Evolutionary conservation across 306 rosid genomes (phyloP), one percentile per base, ranked within the genome.

Genomic region (Styphnolobium japonicum): DNA sequence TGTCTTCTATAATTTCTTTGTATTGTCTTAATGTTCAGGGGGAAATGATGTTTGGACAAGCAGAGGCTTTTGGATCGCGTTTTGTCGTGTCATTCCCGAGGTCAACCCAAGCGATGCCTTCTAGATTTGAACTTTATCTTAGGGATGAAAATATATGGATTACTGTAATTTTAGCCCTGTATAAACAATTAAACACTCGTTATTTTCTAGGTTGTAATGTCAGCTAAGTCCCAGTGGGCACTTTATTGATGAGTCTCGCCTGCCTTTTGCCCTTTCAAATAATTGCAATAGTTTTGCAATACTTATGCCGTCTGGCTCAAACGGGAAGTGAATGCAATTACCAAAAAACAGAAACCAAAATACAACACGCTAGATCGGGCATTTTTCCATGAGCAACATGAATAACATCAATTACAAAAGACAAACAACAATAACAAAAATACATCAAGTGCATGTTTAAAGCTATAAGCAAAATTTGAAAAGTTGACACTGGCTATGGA

Each of bases 31-130:
- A 67, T 45, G 62, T 75, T 34, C 84, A 87, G 91, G 52, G 89
- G 88, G 27, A 87, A 87, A 75, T 86, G 81, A 89, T 62, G 79
- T 10, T 45, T 36, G 46, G 46, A 14, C 19, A 37, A 40, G 72
- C 55, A 66, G 36, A 1, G 34, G 53, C 42, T 60, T 31, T 60
- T 14, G 39, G 16, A 2, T 56, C 34, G 4, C 14, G 23, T 23
- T 22, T 10, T 11, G n/a, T 3, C 16, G 63, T 11, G 34, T 56
- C 63, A 8, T 22, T 56, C 23, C 14, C 33, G 15, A 0, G 33
- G n/a, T 10, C 23, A 22, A 10, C 7, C 34, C 3, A 23, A 10
- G 5, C 15, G 62, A 55, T 9, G 10, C 33, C 8, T 23, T 8
- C 10, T 5, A 58, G 65, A 58, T 27, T 58, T 58, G 12, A 4